Evolutionary conservation across 169 alveolate genomes (phyloP), one percentile per base, ranked within the genome.

Genomic region (Plasmodium coatneyi): DNA sequence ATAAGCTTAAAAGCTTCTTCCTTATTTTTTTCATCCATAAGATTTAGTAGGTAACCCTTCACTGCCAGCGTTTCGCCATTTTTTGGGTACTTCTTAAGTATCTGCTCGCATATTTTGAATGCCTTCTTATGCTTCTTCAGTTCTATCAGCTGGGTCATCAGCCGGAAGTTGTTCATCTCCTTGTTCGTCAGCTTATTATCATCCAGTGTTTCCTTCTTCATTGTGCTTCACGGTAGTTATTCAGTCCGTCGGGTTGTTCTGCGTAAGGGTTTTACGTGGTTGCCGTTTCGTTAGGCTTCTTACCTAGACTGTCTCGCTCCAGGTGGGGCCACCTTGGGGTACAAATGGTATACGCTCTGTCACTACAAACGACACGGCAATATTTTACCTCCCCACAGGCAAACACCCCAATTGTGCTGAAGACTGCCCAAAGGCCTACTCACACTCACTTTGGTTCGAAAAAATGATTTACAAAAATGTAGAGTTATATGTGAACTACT

Each of bases 21-120:
- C 34, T 89, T 89, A 46, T 89, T 89, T 41, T 89, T 89, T 14
- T 89, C 90, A 49, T 89, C 94, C 14, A 89, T 78, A 22, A 79
- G 49, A 43, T 89, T 89, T 32, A 89, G 16, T 16, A 89, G 70
- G 71, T 89, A 89, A 1, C 94, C 94, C 72, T 89, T 89, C 25
- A 89, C 82, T 9, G 94, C 80, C 41, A 89, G 71, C 14, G 94
- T 89, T 43, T 89, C 94, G 14, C 94, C 94, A 60, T 89, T 78
- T 22, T 78, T 89, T 0, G 94, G 94, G 49, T 89, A 79, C 52
- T 89, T 89, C 49, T 89, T 89, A 10, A 89, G 82, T 54, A 89
- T 89, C 36, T 89, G 94, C 34, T 89, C 94, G 25, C 94, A 89
- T 79, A 66, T 89, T 79, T 89, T 89, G 46, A 71, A 80, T 22